Conservation (phyloP, 352 stramenopile genomes). For the Pythium coloratum region DNA sequence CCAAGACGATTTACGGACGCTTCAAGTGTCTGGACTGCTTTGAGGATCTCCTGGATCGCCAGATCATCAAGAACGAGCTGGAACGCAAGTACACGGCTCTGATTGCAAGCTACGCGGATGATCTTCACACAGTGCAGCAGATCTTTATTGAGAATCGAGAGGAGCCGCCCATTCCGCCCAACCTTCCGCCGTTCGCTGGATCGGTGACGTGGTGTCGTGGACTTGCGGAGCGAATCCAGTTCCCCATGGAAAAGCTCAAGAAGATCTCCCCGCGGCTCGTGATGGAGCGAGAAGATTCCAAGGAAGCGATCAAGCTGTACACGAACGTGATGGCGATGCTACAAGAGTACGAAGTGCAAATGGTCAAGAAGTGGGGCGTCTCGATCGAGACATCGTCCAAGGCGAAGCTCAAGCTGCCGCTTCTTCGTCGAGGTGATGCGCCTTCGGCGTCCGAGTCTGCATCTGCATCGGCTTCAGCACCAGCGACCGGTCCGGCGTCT, state of each 20-base stretch:
- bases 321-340: conserved; percentile 86
- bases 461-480: not conserved
- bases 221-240: conserved; percentile 81
- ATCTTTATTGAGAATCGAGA: conserved; percentile 90
- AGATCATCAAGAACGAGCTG: conserved; percentile 88
- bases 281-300: conserved; percentile 88
- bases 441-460: not conserved
- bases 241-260: conserved; percentile 89
- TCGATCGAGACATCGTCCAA: conserved; percentile 83
- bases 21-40: conserved; percentile 94
- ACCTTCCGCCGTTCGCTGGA: conserved; percentile 89
- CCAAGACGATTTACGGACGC: conserved; percentile 78
- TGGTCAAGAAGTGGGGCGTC: conserved; percentile 76
- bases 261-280: conserved; percentile 75
- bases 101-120: conserved; percentile 75
- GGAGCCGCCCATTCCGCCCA: conserved; percentile 81
- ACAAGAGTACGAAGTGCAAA: conserved; percentile 82
- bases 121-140: conserved; percentile 86
- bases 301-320: conserved; percentile 90
- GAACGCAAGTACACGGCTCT: conserved; percentile 85
- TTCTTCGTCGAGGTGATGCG: conserved; percentile 61
- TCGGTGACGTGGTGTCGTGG: conserved; percentile 91
- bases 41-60: conserved; percentile 79
- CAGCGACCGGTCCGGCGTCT: not conserved
- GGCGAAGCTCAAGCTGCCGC: conserved; percentile 84